Conservation (phyloP, 2,329 filamentous ascomycete species). For the Hirsutella thompsonii region DNA sequence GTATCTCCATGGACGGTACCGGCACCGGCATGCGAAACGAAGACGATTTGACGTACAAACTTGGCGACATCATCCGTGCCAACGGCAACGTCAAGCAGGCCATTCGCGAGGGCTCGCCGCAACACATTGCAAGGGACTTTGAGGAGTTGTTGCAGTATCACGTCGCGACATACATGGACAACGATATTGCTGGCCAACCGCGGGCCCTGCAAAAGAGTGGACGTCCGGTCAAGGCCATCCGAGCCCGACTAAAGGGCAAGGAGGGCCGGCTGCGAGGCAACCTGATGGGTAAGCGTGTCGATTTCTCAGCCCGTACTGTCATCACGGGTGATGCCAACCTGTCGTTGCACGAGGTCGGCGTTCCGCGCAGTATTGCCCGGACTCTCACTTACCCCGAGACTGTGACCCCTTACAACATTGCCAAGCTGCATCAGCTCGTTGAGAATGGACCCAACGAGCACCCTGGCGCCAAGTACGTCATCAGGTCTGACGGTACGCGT, state of each 20-base stretch:
- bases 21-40: constrained; percentile 87
- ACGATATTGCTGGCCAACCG: constrained; percentile 91
- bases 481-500: constrained; percentile 82
- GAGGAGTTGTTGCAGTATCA: constrained; percentile 91
- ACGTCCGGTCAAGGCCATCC: constrained; percentile 90
- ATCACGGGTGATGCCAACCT: constrained; percentile 98
- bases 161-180: constrained; percentile 99
- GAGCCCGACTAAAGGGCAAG: constrained; percentile 96
- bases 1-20: constrained; percentile 93
- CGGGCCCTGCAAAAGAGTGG: constrained; percentile 95
- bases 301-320: constrained; percentile 98
- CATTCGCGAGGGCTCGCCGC: constrained; percentile 79
- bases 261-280: constrained; percentile 96
- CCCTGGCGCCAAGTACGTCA: constrained; percentile 92
- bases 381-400: constrained; percentile 94
- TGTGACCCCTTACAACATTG: constrained; percentile 95
- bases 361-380: constrained; percentile 83
- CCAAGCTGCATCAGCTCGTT: constrained; percentile 77
- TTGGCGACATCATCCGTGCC: constrained; percentile 94
- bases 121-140: constrained; percentile 84
- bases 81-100: constrained; percentile 91
- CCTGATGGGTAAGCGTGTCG: constrained; percentile 98
- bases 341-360: constrained; percentile 92
- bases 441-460: constrained; percentile 91
- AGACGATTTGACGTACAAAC: constrained; percentile 98